Evolutionary conservation across 345 rosid species (phyloP).

Genomic region (Psidium guajava): DNA sequence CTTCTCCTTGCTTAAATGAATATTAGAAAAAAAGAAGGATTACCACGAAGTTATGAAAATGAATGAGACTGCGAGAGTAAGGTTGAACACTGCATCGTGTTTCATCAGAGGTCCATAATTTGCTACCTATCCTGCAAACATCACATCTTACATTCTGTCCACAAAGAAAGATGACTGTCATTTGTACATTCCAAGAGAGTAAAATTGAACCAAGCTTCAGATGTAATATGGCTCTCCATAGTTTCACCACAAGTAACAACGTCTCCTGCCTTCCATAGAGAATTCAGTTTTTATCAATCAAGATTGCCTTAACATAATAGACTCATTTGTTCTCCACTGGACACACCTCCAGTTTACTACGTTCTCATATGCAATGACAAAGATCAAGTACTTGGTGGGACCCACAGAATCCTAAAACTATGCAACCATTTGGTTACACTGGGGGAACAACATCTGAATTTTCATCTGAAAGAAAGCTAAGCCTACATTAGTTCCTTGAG

Average conservation of each 20-base stretch:
- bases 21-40: not conserved
- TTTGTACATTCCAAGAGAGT: not conserved
- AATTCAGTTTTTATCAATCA: not conserved
- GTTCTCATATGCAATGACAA: not conserved
- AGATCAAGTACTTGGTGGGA: not conserved
- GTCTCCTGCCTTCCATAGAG: not conserved
- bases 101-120: not conserved
- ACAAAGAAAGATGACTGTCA: not conserved
- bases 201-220: not conserved
- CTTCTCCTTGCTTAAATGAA: conserved; percentile 82
- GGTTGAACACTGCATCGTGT: not conserved
- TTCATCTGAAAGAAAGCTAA: not conserved
- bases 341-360: not conserved
- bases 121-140: not conserved
- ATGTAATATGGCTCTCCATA: not conserved
- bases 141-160: not conserved
- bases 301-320: not conserved
- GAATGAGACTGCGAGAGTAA: not conserved
- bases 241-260: not conserved
- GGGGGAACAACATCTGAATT: not conserved
- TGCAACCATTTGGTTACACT: not conserved
- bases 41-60: not conserved
- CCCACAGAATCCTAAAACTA: not conserved
- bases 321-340: not conserved
- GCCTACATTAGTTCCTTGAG: not conserved